These are phyloP conservation scores for Vigna mungo DNA, from an alignment of 306 rosid genomes.

Conservation along the genomic window DNA sequence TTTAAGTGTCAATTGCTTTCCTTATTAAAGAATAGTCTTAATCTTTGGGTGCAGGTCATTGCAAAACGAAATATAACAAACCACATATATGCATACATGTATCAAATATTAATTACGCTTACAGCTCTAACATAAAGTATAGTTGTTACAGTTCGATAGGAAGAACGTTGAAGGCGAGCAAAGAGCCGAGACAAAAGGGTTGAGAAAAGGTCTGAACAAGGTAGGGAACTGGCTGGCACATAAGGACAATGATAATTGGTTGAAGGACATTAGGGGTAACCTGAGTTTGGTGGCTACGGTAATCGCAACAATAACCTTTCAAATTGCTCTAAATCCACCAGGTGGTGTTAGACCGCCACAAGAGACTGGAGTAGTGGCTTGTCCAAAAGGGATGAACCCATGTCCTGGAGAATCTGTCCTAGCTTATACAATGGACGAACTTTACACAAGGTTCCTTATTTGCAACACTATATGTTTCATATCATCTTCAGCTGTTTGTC, in stretches of 20 bases:
- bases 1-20: too few relatives aligned
- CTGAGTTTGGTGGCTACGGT: conserved; percentile 1
- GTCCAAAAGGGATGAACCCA: neutral
- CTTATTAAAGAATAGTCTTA: too few relatives aligned
- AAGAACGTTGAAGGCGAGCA: neutral
- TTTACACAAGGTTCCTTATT: fast-evolving
- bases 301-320: conserved; percentile 35
- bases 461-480: conserved; percentile 14
- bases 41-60: too few relatives aligned
- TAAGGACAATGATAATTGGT: neutral
- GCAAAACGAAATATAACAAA: too few relatives aligned
- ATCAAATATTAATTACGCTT: too few relatives aligned
- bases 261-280: conserved; percentile 24
- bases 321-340: conserved; percentile 9
- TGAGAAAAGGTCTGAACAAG: neutral
- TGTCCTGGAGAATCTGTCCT: conserved; percentile 21
- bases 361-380: fast-evolving
- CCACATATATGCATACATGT: too few relatives aligned
- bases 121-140: too few relatives aligned
- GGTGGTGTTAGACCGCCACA: neutral
- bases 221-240: neutral
- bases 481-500: neutral
- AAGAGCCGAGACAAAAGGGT: neutral
- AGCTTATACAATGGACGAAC: fast-evolving
- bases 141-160: too few relatives aligned